A percentile compares a stretch with the other conserved stretches of the same genome.
phyloP scores from a whole-genome alignment of 352 stramenopile species.

The Phytophthora capsici region DNA sequence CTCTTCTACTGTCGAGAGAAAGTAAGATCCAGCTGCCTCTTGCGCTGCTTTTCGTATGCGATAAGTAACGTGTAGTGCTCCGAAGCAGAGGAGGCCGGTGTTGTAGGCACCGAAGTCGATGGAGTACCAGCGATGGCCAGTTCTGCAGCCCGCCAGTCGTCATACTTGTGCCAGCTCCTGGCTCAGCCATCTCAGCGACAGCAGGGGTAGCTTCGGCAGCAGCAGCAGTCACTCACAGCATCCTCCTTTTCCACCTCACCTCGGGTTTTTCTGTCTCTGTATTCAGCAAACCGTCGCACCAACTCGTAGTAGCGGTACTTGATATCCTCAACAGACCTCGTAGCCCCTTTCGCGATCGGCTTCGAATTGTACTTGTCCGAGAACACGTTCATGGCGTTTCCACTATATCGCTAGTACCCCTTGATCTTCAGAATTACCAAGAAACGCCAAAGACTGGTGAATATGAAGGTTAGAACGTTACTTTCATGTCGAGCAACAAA shows the following conservation, averaged over 20 bases:
- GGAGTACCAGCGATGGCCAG: no score
- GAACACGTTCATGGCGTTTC: no score
- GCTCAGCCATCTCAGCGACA: slow-evolving; percentile 8
- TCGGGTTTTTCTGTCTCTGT: slow-evolving; percentile 37
- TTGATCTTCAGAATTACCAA: no score
- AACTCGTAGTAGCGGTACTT: slow-evolving; percentile 81
- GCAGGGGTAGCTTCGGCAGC: slow-evolving; percentile 7
- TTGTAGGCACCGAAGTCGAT: slow-evolving; percentile 14
- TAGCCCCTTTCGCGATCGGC: slow-evolving; percentile 39
- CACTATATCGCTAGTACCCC: no score
- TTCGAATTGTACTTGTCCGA: slow-evolving; percentile 64
- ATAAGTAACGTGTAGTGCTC: slow-evolving; percentile 67
- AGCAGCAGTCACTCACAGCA: slow-evolving; percentile 1
- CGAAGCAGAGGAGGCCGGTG: slow-evolving; percentile 8
- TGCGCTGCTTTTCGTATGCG: slow-evolving; percentile 75
- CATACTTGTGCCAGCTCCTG: slow-evolving; percentile 2
- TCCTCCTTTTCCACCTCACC: slow-evolving; percentile 23
- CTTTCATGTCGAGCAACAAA: no score
- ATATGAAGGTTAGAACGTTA: no score
- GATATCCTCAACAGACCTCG: slow-evolving; percentile 65
- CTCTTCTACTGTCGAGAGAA: slow-evolving; percentile 74
- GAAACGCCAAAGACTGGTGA: no score
- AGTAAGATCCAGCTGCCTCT: slow-evolving; percentile 64
- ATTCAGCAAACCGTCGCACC: slow-evolving; percentile 50
- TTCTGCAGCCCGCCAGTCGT: no score